A percentile compares a stretch with the other conserved stretches of the same genome.
These are phyloP conservation scores for Kodamaea hsintzibuensis DNA, from an alignment of 805 yeast species.

Conservation along the genomic window DNA sequence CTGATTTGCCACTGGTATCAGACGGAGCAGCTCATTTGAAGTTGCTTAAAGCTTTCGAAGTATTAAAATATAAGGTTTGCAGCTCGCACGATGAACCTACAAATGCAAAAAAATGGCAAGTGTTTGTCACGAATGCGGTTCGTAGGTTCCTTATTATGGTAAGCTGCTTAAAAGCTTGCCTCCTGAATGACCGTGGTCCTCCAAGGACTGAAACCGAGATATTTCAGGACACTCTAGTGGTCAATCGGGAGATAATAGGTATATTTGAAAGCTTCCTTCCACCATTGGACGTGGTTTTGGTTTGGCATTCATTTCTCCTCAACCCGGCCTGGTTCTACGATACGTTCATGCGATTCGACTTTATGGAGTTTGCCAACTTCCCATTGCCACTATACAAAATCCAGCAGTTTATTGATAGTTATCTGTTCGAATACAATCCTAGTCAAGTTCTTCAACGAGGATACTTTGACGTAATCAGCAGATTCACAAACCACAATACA, in stretches of 20 bases:
- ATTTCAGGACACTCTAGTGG: neutral
- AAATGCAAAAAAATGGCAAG: slow-evolving; percentile 20
- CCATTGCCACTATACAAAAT: slow-evolving; percentile 21
- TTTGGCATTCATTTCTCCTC: slow-evolving; percentile 25
- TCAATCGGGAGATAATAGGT: neutral
- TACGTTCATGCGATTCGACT: slow-evolving; percentile 15
- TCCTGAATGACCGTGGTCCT: neutral
- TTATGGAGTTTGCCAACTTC: slow-evolving; percentile 15
- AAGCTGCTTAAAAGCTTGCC: slow-evolving; percentile 14
- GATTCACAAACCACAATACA: neutral
- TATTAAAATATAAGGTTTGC: slow-evolving; percentile 19
- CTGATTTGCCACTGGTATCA: slow-evolving; percentile 14
- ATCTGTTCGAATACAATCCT: slow-evolving; percentile 15
- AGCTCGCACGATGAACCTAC: slow-evolving; percentile 10
- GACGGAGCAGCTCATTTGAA: slow-evolving; percentile 25
- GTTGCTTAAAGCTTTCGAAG: slow-evolving; percentile 21
- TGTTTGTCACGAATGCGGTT: slow-evolving; percentile 23
- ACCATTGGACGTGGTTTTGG: slow-evolving; percentile 24
- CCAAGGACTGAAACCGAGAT: neutral
- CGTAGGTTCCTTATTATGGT: slow-evolving; percentile 22
- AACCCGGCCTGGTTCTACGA: slow-evolving; percentile 20
- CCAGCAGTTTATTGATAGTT: slow-evolving; percentile 11
- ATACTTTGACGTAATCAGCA: neutral
- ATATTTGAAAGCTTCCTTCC: slow-evolving; percentile 14
- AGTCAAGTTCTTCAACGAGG: slow-evolving; percentile 8